Evolutionary conservation across 371 early-diverging fungal genomes (phyloP), one percentile per base, ranked within the genome.

Genomic region (Cokeromyces recurvatus): DNA sequence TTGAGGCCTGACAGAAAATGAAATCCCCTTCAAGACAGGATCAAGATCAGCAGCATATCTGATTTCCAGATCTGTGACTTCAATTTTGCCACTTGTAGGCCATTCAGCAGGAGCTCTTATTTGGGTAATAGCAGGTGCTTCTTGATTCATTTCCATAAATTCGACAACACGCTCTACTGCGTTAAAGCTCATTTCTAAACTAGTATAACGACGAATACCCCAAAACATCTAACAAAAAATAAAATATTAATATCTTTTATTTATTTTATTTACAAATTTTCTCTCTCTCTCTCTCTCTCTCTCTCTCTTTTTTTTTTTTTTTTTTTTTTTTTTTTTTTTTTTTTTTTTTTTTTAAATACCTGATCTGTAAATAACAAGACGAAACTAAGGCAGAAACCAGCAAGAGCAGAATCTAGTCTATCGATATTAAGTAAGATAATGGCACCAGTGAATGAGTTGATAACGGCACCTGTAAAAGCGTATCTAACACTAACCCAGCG

Each of bases 81-180:
- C 61, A 32, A 90, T 78, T n/a, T 57, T 57, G 21, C 90, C 90
- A n/a, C 62, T 39, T 17, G 42, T 41, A 5, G 88, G 88, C 88
- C 88, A 87, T 64, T 72, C 68, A 8, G 74, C 51, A 35, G 84
- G 82, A 6, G 81, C 84, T 50, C 73, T 49, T 0, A 59, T 39
- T 2, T 73, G 66, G 22, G 77, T 66, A 12, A 77, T 55, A 2
- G 78, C 70, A 19, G 79, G 64, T 2, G 90, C 81, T 60, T 93
- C 93, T 60, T 88, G 84, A 37, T 85, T 81, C 55, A 90, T 81
- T 14, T 63, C 62, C 51, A 79, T 65, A 54, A 89, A 95, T 51
- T 94, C 88, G 7, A 79, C 77, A 1, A 91, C 76, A 25, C 95
- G 82, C 59, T 95, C 95, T 6, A 95, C 86, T 7, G 84, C 73